phyloP scores from a whole-genome alignment of 208 protist genomes.

The Leishmania turanica region DNA sequence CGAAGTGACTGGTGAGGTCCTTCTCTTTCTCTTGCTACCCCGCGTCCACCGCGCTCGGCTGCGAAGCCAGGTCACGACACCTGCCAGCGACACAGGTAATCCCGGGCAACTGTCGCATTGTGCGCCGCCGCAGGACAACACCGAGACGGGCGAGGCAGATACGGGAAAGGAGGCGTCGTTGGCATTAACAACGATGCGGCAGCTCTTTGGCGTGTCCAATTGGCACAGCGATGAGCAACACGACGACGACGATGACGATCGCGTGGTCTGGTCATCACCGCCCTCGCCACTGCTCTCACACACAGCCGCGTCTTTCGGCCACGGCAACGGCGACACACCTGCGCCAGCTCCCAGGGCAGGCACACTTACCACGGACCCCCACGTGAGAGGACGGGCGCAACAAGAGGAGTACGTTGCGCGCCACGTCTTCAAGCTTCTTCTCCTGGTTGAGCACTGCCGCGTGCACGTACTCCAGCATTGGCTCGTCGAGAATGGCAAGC shows the following conservation, averaged over 20 bases:
- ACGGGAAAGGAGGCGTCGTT: neutral
- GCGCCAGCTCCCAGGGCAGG: neutral
- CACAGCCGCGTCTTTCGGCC: neutral
- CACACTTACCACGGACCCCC: neutral
- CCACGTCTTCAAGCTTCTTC: slow-evolving; percentile 31
- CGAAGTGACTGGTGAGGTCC: slow-evolving; percentile 7
- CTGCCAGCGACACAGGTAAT: neutral
- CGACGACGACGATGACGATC: slow-evolving; percentile 22
- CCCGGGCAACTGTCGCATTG: neutral
- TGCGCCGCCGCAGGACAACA: neutral
- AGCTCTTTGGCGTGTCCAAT: neutral
- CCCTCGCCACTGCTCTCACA: slow-evolving; percentile 27
- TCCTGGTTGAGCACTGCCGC: slow-evolving; percentile 32
- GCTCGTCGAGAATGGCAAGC: slow-evolving; percentile 26
- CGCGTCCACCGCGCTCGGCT: slow-evolving; percentile 15
- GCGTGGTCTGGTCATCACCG: slow-evolving; percentile 29
- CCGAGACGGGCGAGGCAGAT: neutral
- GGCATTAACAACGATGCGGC: neutral
- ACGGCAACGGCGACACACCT: neutral
- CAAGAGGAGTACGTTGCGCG: slow-evolving; percentile 28
- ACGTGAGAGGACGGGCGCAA: slow-evolving; percentile 1
- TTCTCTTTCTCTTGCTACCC: slow-evolving; percentile 23
- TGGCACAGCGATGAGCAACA: slow-evolving; percentile 8
- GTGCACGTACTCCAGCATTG: slow-evolving; percentile 22
- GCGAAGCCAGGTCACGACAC: slow-evolving; percentile 3